Evolutionary conservation across 176 grass and related monocot species (phyloP), one percentile per base, ranked within the genome.

Genomic region (Aechmea fasciata): DNA sequence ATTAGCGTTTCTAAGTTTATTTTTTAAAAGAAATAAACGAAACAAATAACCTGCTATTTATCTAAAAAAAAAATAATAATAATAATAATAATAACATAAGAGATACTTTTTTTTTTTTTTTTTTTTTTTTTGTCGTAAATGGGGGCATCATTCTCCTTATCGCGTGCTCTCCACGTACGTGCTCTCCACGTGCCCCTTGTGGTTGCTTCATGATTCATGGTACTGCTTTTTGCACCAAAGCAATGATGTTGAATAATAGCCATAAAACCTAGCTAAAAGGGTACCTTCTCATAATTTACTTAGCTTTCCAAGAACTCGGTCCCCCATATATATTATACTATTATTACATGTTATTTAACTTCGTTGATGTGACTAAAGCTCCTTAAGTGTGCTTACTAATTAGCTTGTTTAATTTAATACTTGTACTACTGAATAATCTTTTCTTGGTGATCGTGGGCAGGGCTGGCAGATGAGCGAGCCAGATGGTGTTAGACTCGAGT

Each of bases 351-450:
- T 11, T 13, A 15, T 13, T 23, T 23, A 23, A 23, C n/a, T n/a
- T 55, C 52, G n/a, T 55, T 55, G 52, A 55, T 55, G 52, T 55
- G 52, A 55, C 23, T 20, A 63, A 20, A 63, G 23, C 57, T 63
- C n/a, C 10, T 41, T 11, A 24, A 23, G 57, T 23, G n/a, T 62
- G 57, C 13, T 20, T 22, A 11, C 9, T 1, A n/a, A n/a, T n/a
- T 23, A 19, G 22, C 22, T 17, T 62, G 11, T 62, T 62, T 62
- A 2, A 62, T 41, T 41, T 41, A 41, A 6, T 7, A 6, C 33
- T 41, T 41, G 5, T 7, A 41, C 33, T 7, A 41, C 33, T 7
- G 33, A 41, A 6, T 41, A 41, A 41, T 7, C 33, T 41, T 41
- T 6, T 41, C 25, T 26, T 2, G 25, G 25, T 26, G 25, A 26